Base-by-base conservation (phyloP, 441 rosid genomes). In the Eutrema salsugineum region DNA sequence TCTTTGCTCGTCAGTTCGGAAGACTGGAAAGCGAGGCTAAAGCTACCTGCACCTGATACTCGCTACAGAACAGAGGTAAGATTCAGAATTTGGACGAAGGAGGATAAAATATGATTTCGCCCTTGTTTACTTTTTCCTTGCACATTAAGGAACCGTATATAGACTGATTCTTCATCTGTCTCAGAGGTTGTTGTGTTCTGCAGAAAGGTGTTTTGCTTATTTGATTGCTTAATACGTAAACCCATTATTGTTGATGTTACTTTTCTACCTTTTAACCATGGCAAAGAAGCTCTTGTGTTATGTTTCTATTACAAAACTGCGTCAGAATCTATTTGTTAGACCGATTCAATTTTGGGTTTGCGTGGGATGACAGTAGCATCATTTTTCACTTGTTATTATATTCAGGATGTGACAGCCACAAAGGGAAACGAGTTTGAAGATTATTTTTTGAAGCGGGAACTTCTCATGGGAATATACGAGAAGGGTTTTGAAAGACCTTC, bases 401-500 rank as follows among this genome's bases (percentile, higher is more conserved):
- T 56, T 51, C 83, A 94, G 99, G 99, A 94, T 77, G 99, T 94
- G 66, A 94, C 99, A 54, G 99, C 99, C 33, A 94, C 99, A 3
- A 94, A 94, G 66, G 97, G 99, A 82, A 94, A 94, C 69, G 99
- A 94, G 73, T 94, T 94, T 66, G 99, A 94, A 82, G 99, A 94
- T 78, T 94, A 94, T 75, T 94, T 94, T 82, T 80, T 94, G 79
- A 94, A 94, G 74, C 85, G 99, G 1, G 99, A 94, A 71, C 90
- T 94, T 67, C 94, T 94, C 48, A 94, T 94, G 99, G 99, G 96
- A 74, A 91, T 94, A 54, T 94, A 90, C 53, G 99, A 94, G 90
- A 94, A 94, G 82, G 99, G 99, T 44, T 94, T 94, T 83, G 99
- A 94, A 80, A 86, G 97, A 58, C 99, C 99, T 66, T 94, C 99